Conservation (phyloP, 2,329 filamentous ascomycete species). For the Calonectria naviculata region DNA sequence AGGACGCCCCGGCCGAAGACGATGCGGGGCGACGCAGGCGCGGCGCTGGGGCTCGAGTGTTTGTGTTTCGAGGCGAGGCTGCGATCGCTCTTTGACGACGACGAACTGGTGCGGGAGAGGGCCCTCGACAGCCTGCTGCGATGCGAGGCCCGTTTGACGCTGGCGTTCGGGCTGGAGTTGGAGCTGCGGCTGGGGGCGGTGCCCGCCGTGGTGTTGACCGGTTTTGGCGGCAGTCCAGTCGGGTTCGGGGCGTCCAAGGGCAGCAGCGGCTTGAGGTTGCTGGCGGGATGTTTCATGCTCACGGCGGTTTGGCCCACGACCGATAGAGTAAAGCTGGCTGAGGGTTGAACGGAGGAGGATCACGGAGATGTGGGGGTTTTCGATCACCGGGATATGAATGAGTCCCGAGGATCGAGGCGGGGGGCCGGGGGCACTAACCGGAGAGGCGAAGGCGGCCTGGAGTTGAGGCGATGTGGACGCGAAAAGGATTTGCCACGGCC, state of each 20-base stretch:
- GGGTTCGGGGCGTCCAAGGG: neutral
- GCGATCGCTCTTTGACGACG: neutral
- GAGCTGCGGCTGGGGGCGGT: neutral
- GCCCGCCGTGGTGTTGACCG: neutral
- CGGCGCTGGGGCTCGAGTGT: neutral
- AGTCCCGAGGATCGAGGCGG: neutral
- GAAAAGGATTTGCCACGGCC: neutral
- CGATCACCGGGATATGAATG: neutral
- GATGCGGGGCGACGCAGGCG: constrained; percentile 42
- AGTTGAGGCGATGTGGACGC: neutral
- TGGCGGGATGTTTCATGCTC: neutral
- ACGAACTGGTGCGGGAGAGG: neutral
- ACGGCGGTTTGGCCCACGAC: neutral
- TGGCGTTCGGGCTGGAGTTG: neutral
- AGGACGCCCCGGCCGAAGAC: constrained; percentile 49
- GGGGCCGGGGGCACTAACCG: neutral
- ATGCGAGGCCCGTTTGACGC: neutral
- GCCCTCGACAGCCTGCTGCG: neutral
- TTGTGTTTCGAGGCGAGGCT: neutral
- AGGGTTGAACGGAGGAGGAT: neutral
- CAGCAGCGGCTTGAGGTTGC: neutral
- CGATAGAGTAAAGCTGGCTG: neutral
- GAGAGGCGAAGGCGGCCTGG: neutral
- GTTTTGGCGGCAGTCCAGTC: neutral
- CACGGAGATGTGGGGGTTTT: neutral